A percentile compares a stretch with the other conserved stretches of the same genome.
phyloP scores from a whole-genome alignment of 768 basidiomycete species.

The Suillus subaureus region DNA sequence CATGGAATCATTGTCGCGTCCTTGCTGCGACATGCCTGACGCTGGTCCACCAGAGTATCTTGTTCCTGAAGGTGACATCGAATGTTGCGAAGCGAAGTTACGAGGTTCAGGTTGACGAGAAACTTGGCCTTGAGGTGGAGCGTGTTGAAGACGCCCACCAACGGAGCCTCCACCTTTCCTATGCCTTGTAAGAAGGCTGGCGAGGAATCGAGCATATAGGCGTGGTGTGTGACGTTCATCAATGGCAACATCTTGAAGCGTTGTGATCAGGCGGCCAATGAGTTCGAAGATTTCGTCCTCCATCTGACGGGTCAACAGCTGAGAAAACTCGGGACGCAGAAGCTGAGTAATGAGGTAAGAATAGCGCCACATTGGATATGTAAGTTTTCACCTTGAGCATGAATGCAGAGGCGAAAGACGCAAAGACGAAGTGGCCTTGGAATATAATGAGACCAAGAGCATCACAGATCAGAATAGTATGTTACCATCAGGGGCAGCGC shows the following conservation, averaged over 20 bases:
- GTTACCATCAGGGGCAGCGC: slow-evolving; percentile 76
- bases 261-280: slow-evolving; percentile 73
- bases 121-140: slow-evolving; percentile 46
- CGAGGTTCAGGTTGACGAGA: slow-evolving; percentile 14
- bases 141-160: slow-evolving; percentile 53
- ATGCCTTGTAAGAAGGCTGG: slow-evolving; percentile 67
- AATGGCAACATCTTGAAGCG: slow-evolving; percentile 72
- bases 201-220: slow-evolving; percentile 79
- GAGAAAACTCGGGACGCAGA: slow-evolving; percentile 73
- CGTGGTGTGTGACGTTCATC: slow-evolving; percentile 83
- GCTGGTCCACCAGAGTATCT: slow-evolving; percentile 20
- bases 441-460: neutral
- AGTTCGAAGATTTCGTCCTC: slow-evolving; percentile 72
- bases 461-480: neutral
- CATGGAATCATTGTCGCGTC: slow-evolving; percentile 32
- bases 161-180: slow-evolving; percentile 64
- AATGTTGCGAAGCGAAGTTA: slow-evolving; percentile 28
- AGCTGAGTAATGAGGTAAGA: slow-evolving; percentile 42
- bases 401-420: slow-evolving; percentile 82
- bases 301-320: slow-evolving; percentile 55
- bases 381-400: slow-evolving; percentile 62
- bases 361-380: neutral
- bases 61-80: slow-evolving; percentile 29
- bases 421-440: slow-evolving; percentile 74
- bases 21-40: slow-evolving; percentile 18